A percentile compares a stretch with the other conserved stretches of the same genome.
Evolutionary conservation across 108 stramenopile species (phyloP).

Genomic region (Stephanodiscus minutulus): DNA sequence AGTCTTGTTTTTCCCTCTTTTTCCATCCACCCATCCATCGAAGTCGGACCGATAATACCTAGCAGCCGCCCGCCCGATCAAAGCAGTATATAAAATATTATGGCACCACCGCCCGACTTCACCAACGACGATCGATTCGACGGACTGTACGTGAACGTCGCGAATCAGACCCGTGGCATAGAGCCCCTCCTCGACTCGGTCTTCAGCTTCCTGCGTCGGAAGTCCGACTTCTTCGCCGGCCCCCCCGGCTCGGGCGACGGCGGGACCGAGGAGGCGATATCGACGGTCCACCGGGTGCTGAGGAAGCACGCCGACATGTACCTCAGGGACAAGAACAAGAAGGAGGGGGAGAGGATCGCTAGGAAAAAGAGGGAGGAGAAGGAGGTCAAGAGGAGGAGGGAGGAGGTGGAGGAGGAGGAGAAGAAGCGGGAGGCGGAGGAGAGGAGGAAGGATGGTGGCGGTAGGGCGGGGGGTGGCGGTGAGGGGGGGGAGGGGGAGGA

Average conservation of each 20-base stretch:
- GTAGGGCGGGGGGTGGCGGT: slow-evolving; percentile 10
- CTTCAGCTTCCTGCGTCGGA: slow-evolving; percentile 96
- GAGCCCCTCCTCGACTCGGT: slow-evolving; percentile 97
- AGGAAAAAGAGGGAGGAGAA: slow-evolving; percentile 47
- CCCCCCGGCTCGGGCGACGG: slow-evolving; percentile 25
- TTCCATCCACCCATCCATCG: background rate
- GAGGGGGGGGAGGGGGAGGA: slow-evolving; percentile 18
- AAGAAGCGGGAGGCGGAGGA: slow-evolving; percentile 12
- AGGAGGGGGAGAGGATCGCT: slow-evolving; percentile 47
- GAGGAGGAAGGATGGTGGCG: background rate
- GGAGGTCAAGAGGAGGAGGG: slow-evolving; percentile 40
- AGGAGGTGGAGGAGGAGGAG: slow-evolving; percentile 38
- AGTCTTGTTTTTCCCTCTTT: background rate
- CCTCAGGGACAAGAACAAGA: slow-evolving; percentile 41
- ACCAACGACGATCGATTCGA: slow-evolving; percentile 96
- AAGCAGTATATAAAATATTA: background rate
- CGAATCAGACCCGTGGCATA: slow-evolving; percentile 93
- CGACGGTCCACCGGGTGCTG: slow-evolving; percentile 81
- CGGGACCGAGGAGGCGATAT: slow-evolving; percentile 49
- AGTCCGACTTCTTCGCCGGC: slow-evolving; percentile 97
- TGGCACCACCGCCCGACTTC: slow-evolving; percentile 30
- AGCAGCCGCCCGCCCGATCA: too few species aligned
- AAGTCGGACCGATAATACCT: too few species aligned
- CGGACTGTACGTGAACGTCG: slow-evolving; percentile 93
- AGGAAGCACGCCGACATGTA: slow-evolving; percentile 72